These are phyloP conservation scores for Talaromyces borbonicus DNA, from an alignment of 495 filamentous ascomycete species.

Conservation along the genomic window DNA sequence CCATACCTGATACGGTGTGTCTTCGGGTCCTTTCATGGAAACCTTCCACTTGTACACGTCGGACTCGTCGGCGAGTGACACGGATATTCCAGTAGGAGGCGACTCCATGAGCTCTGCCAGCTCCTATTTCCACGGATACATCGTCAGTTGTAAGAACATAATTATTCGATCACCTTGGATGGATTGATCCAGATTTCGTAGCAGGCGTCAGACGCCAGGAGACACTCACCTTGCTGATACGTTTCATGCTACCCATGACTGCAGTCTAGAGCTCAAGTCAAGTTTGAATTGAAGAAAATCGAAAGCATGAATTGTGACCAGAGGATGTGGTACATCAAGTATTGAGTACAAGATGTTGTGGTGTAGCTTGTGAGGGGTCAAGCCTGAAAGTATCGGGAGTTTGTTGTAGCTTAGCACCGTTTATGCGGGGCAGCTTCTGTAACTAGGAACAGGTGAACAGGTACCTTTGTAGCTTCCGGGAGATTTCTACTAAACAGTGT, in stretches of 20 bases:
- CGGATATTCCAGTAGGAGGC: slow-evolving; percentile 55
- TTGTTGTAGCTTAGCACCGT: too few species aligned
- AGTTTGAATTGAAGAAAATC: not conserved
- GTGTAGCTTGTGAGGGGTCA: slow-evolving; percentile 17
- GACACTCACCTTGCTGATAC: slow-evolving; percentile 41
- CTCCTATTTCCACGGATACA: slow-evolving; percentile 43
- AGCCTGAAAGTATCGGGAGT: too few species aligned
- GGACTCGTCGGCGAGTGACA: slow-evolving; percentile 55
- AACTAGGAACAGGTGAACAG: too few species aligned
- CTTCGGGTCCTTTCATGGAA: slow-evolving; percentile 61
- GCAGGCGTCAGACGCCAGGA: not conserved
- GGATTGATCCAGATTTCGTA: too few species aligned
- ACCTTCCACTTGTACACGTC: slow-evolving; percentile 82
- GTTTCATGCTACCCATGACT: slow-evolving; percentile 45
- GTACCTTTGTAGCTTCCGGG: too few species aligned
- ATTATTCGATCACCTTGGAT: not conserved
- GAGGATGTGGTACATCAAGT: slow-evolving; percentile 32
- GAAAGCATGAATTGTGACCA: slow-evolving; percentile 12
- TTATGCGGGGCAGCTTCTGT: too few species aligned
- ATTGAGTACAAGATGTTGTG: slow-evolving; percentile 24
- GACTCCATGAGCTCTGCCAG: slow-evolving; percentile 53
- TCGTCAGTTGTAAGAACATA: slow-evolving; percentile 7
- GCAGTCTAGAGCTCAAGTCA: slow-evolving; percentile 7
- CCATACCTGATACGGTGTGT: slow-evolving; percentile 60
- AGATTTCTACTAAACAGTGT: too few species aligned